phyloP scores from a whole-genome alignment of 129 eudicot genomes.

The Flaveria sonorensis region DNA sequence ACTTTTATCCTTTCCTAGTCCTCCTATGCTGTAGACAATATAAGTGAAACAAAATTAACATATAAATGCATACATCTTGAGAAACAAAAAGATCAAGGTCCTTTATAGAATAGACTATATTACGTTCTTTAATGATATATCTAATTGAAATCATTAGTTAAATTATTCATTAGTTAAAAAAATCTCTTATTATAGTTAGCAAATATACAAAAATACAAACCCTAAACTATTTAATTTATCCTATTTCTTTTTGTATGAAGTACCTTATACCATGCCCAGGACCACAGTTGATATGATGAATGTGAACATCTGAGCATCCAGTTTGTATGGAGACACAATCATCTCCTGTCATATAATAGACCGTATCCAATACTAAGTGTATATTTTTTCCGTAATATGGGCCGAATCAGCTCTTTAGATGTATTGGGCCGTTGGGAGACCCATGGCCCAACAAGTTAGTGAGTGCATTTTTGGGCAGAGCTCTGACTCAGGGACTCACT shows the following conservation, averaged over 20 bases:
- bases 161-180: not conserved
- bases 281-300: conserved; percentile 76
- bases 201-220: not conserved
- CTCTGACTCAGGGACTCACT: not conserved
- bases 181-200: too few relatives aligned
- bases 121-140: not conserved
- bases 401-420: not conserved
- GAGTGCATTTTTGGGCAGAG: too few relatives aligned
- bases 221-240: not conserved
- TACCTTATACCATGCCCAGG: conserved; percentile 99
- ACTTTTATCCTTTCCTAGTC: conserved; percentile 79
- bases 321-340: conserved; percentile 94
- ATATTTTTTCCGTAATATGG: not conserved
- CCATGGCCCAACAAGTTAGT: not conserved
- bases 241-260: not conserved
- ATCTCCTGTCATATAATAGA: conserved; percentile 58
- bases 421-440: not conserved
- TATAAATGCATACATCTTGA: not conserved
- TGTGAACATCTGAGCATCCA: conserved; percentile 76
- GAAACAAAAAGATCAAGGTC: too few relatives aligned
- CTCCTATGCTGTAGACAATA: conserved; percentile 63
- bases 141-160: not conserved
- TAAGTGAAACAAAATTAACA: not conserved
- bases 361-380: not conserved
- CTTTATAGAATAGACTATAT: too few relatives aligned